Evolutionary conservation across 2,329 filamentous ascomycete species (phyloP).

Genomic region (Nemania diffusa): DNA sequence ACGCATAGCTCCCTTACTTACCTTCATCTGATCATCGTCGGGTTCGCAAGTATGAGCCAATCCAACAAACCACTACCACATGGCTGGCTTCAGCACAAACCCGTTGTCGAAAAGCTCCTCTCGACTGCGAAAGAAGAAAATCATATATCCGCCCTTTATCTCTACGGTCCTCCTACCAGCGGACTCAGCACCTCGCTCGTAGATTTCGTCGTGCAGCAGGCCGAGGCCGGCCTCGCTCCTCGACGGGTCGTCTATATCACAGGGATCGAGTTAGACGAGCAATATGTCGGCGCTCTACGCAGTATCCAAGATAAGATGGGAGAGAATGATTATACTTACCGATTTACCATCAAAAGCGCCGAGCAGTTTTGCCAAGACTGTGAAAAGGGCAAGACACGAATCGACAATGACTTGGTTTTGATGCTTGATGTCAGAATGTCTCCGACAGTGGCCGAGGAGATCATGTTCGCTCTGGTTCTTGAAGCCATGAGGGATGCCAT

Average conservation of each 20-base stretch:
- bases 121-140: background rate
- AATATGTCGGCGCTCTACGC: background rate
- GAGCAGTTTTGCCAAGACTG: background rate
- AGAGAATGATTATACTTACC: too few relatives aligned
- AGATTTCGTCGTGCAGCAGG: background rate
- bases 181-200: background rate
- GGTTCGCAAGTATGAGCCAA: background rate
- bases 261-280: background rate
- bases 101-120: background rate
- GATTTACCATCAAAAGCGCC: background rate
- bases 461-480: slow-evolving; percentile 4
- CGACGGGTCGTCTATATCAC: background rate
- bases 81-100: background rate
- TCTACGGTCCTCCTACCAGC: background rate
- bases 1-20: too few relatives aligned
- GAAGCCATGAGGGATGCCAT: background rate
- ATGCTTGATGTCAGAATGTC: slow-evolving; percentile 6
- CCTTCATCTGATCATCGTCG: too few relatives aligned
- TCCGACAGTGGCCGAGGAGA: background rate
- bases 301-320: background rate
- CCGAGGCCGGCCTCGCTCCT: background rate
- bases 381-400: background rate
- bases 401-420: background rate
- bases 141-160: background rate
- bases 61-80: background rate